Evolutionary conservation across 257 asterid species (phyloP).

Genomic region (Ocimum tenuiflorum): DNA sequence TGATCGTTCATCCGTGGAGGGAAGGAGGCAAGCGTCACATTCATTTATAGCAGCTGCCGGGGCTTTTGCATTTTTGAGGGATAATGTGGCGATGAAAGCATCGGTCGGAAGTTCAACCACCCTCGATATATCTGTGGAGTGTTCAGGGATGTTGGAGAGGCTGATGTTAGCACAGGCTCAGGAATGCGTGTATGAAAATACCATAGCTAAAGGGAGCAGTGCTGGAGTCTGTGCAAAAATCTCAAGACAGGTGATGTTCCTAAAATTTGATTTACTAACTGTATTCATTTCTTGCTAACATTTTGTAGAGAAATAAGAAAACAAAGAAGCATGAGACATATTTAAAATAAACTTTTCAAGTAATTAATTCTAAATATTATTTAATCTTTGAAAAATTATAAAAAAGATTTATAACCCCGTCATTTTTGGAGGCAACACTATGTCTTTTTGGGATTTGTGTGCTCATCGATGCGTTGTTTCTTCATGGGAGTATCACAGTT

Average conservation of each 20-base stretch:
- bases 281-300: constrained; percentile 2
- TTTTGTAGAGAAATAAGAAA: neutral
- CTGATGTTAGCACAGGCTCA: constrained; percentile 97
- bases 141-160: constrained; percentile 95
- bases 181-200: constrained; percentile 91
- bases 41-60: constrained; percentile 93
- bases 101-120: constrained; percentile 79
- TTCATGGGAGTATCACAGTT: too few relatives aligned
- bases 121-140: constrained; percentile 74
- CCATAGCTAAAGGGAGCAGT: constrained; percentile 90
- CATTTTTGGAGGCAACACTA: too few relatives aligned
- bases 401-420: too few relatives aligned
- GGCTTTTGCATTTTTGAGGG: constrained; percentile 77
- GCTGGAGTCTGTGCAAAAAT: constrained; percentile 90
- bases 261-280: neutral
- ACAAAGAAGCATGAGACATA: neutral
- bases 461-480: too few relatives aligned
- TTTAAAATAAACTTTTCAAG: too few relatives aligned
- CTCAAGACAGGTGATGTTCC: constrained; percentile 68
- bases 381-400: neutral
- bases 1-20: constrained; percentile 84
- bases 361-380: neutral
- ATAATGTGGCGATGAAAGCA: constrained; percentile 81
- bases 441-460: too few relatives aligned
- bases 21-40: constrained; percentile 92